Conservation (phyloP, 1,284 basidiomycete species). For the Amylostereum areolatum region DNA sequence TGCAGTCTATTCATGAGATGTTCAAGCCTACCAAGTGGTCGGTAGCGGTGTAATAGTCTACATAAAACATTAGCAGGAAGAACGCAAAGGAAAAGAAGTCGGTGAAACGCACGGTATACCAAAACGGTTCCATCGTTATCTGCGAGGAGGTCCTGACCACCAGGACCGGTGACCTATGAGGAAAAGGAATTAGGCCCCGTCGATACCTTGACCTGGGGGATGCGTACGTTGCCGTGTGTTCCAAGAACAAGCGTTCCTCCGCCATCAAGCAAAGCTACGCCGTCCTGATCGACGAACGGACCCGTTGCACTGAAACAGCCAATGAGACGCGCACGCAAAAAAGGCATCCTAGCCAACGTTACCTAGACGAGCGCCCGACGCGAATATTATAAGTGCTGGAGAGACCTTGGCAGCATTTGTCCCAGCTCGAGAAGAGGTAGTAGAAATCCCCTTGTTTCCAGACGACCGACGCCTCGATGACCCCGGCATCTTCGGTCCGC, state of each 20-base stretch:
- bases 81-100: conserved; percentile 7
- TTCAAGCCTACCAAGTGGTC: background rate
- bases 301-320: conserved; percentile 33
- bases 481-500: conserved; percentile 35
- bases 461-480: conserved; percentile 42
- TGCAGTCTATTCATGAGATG: background rate
- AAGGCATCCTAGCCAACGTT: no score
- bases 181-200: no score
- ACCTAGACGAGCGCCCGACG: conserved; percentile 45
- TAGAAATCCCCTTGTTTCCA: conserved; percentile 31
- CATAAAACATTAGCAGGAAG: background rate
- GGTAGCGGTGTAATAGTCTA: background rate
- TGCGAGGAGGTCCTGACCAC: conserved; percentile 32
- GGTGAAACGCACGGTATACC: conserved; percentile 36
- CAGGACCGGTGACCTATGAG: conserved; percentile 45
- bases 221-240: conserved; percentile 38
- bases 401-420: conserved; percentile 46
- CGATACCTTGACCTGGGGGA: no score
- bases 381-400: conserved; percentile 39
- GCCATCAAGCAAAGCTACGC: conserved; percentile 38
- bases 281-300: conserved; percentile 41
- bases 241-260: conserved; percentile 49
- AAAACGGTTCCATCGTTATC: conserved; percentile 33
- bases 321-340: no score
- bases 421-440: conserved; percentile 48